phyloP scores from a whole-genome alignment of 306 rosid genomes.

The Ziziphus jujuba region DNA sequence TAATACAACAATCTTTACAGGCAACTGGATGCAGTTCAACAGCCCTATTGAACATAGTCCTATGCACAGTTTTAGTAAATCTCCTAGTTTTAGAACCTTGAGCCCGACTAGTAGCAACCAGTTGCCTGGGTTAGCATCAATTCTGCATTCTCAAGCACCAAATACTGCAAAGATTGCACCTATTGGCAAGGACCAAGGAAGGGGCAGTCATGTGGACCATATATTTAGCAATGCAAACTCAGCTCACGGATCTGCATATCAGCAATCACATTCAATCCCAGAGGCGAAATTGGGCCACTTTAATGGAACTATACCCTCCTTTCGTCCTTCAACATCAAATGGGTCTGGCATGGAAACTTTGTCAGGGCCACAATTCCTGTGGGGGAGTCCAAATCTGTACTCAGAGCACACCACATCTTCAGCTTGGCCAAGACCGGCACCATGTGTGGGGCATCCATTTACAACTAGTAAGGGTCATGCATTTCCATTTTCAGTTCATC shows the following conservation, averaged over 20 bases:
- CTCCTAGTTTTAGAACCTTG: conserved; percentile 54
- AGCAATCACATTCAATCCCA: conserved; percentile 64
- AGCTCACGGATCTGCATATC: conserved; percentile 56
- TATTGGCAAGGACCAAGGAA: conserved; percentile 71
- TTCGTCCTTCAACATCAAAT: conserved; percentile 56
- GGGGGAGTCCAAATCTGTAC: conserved; percentile 86
- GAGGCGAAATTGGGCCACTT: conserved; percentile 58
- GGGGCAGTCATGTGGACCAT: conserved; percentile 49
- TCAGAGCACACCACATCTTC: conserved; percentile 54
- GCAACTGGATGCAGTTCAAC: conserved; percentile 72
- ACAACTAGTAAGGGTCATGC: conserved; percentile 63
- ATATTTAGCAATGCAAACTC: conserved; percentile 47
- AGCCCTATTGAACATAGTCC: conserved; percentile 77
- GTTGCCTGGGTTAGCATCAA: conserved; percentile 76
- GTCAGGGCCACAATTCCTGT: conserved; percentile 90
- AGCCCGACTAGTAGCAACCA: conserved; percentile 64
- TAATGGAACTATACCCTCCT: conserved; percentile 52
- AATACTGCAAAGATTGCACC: conserved; percentile 70
- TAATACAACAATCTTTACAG: conserved; percentile 36
- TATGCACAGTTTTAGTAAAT: conserved; percentile 53
- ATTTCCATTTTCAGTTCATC: conserved; percentile 48
- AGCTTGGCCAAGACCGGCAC: conserved; percentile 61
- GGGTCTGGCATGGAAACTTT: conserved; percentile 72
- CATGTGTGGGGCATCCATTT: conserved; percentile 61
- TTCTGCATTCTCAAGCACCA: conserved; percentile 66